Conservation (phyloP, 352 stramenopile genomes). For the Pythium insidiosum region DNA sequence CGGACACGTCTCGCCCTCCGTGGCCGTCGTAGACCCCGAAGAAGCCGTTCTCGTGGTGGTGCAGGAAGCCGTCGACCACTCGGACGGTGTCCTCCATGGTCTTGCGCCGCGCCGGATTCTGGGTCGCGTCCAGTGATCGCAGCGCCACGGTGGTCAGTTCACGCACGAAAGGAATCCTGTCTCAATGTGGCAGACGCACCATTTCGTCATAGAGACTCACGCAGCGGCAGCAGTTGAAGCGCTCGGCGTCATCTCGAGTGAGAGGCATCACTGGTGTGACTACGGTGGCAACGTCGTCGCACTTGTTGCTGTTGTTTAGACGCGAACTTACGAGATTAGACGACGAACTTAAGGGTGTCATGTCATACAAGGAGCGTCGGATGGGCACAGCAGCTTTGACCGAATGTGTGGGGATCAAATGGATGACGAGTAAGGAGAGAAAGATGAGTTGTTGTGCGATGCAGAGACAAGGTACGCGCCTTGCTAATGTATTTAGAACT, state of each 20-base stretch:
- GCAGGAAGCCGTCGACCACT: conserved; percentile 63
- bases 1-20: conserved; percentile 59
- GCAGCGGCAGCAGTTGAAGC: conserved; percentile 47
- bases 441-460: too few species aligned
- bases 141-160: neutral
- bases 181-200: conserved; percentile 25
- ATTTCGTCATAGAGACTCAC: conserved; percentile 78
- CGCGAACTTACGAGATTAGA: too few species aligned
- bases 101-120: conserved; percentile 70
- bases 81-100: conserved; percentile 80
- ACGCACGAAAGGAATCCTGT: too few species aligned
- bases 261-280: too few species aligned
- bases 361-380: too few species aligned
- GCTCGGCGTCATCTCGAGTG: conserved; percentile 8
- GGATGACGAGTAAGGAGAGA: too few species aligned
- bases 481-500: conserved; percentile 1
- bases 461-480: too few species aligned
- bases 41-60: conserved; percentile 47
- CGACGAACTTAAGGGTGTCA: too few species aligned
- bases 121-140: too few species aligned
- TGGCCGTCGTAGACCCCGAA: conserved; percentile 78
- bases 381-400: too few species aligned
- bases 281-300: too few species aligned
- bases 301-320: neutral
- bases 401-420: too few species aligned